Percentiles rank a stretch among this genome's conserved stretches.
These are phyloP conservation scores for Zasmidium cellare DNA, from an alignment of 2,329 filamentous ascomycete genomes.

Conservation along the genomic window DNA sequence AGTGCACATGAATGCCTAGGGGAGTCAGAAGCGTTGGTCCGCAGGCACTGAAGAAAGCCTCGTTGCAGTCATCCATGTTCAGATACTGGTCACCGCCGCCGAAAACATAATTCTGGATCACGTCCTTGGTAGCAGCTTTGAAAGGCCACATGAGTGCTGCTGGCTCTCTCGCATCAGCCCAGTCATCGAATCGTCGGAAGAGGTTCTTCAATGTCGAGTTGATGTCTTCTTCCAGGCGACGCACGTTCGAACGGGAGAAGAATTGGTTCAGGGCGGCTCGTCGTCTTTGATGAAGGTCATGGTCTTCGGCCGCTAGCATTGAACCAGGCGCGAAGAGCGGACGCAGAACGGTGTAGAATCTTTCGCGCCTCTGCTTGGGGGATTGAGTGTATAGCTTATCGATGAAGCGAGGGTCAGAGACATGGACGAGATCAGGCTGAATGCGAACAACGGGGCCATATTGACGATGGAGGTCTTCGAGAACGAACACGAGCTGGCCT, in stretches of 20 bases:
- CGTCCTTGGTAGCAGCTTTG: constrained; percentile 7
- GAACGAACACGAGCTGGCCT: not conserved
- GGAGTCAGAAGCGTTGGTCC: not conserved
- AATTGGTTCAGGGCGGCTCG: constrained; percentile 13
- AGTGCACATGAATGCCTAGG: constrained; percentile 4
- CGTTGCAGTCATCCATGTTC: constrained; percentile 5
- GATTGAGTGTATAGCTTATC: constrained; percentile 20
- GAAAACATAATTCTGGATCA: constrained; percentile 10
- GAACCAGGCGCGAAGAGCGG: not conserved
- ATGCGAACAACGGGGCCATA: constrained; percentile 1
- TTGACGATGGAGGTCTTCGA: not conserved
- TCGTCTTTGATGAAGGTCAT: constrained; percentile 15
- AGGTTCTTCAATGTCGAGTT: not conserved
- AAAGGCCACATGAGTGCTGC: not conserved
- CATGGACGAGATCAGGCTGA: not conserved
- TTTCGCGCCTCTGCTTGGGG: not conserved
- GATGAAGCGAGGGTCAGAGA: constrained; percentile 10
- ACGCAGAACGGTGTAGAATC: not conserved
- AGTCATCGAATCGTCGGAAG: constrained; percentile 4
- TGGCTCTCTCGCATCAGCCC: not conserved
- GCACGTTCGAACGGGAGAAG: constrained; percentile 5
- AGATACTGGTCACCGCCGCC: constrained; percentile 5
- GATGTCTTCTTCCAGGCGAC: constrained; percentile 4
- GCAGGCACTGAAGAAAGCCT: constrained; percentile 5
- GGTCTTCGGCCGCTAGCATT: constrained; percentile 4